Percentiles rank a stretch among this genome's conserved stretches.
These are phyloP conservation scores for Yarrowia deformans DNA, from an alignment of 805 yeast species.

Conservation along the genomic window DNA sequence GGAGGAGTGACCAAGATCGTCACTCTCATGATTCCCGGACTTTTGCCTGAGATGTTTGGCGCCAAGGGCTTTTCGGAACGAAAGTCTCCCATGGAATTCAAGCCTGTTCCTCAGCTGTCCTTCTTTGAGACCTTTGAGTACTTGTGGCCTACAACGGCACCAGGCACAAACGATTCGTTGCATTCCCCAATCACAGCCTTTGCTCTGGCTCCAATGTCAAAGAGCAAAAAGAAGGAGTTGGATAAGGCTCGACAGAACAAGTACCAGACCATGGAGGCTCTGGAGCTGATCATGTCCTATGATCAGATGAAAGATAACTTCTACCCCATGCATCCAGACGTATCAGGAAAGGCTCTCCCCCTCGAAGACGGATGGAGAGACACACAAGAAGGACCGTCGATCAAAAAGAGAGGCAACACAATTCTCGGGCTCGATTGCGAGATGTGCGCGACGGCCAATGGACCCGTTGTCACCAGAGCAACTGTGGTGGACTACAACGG, in stretches of 20 bases:
- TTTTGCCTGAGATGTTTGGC: constrained; percentile 58
- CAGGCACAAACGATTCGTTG: constrained; percentile 68
- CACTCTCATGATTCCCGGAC: constrained; percentile 69
- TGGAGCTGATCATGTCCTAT: constrained; percentile 61
- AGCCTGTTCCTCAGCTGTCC: constrained; percentile 44
- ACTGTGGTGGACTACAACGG: constrained; percentile 73
- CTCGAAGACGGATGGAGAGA: constrained; percentile 59
- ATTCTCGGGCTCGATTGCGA: constrained; percentile 92
- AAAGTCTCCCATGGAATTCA: constrained; percentile 39
- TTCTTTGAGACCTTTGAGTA: constrained; percentile 55
- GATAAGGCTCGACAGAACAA: constrained; percentile 47
- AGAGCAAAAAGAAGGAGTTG: constrained; percentile 60
- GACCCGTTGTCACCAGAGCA: constrained; percentile 76
- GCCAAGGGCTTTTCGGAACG: constrained; percentile 35
- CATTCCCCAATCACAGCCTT: constrained; percentile 65
- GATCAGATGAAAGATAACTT: constrained; percentile 59
- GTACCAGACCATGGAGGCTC: constrained; percentile 51
- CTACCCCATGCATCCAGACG: constrained; percentile 67
- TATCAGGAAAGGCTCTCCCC: constrained; percentile 42
- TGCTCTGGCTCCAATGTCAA: constrained; percentile 62
- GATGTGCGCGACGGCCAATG: constrained; percentile 74
- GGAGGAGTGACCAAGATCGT: constrained; percentile 61
- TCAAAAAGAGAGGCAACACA: constrained; percentile 62
- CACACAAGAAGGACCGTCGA: constrained; percentile 55
- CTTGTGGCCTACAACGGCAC: constrained; percentile 62